Conservation (phyloP, 805 yeast genomes). For the Kuraishia molischiana region DNA sequence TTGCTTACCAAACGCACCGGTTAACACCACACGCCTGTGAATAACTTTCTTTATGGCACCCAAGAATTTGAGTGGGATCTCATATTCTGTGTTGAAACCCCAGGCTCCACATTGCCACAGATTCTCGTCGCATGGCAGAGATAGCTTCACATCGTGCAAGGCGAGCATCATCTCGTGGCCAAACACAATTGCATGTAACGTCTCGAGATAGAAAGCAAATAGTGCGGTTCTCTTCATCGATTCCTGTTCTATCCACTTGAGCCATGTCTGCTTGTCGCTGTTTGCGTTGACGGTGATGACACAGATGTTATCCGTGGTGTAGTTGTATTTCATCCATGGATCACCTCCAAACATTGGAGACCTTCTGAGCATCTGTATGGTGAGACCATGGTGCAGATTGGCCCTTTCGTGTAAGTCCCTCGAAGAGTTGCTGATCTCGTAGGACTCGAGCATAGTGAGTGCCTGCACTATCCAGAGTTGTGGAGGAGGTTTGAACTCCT, state of each 20-base stretch:
- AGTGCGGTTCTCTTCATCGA: slow-evolving; percentile 68
- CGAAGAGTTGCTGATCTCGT: slow-evolving; percentile 64
- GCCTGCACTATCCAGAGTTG: slow-evolving; percentile 70
- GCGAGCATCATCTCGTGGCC: slow-evolving; percentile 57
- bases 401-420: slow-evolving; percentile 72
- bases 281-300: neutral
- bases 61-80: slow-evolving; percentile 34
- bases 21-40: slow-evolving; percentile 40
- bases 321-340: slow-evolving; percentile 12
- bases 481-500: slow-evolving; percentile 71
- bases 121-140: slow-evolving; percentile 54
- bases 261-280: slow-evolving; percentile 17
- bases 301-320: slow-evolving; percentile 14
- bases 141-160: slow-evolving; percentile 50
- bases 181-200: slow-evolving; percentile 70
- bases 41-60: slow-evolving; percentile 43
- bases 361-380: slow-evolving; percentile 4
- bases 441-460: slow-evolving; percentile 60
- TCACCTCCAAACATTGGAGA: slow-evolving; percentile 7
- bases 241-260: slow-evolving; percentile 74
- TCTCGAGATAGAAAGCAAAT: slow-evolving; percentile 75
- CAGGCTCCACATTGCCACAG: slow-evolving; percentile 32
- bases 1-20: slow-evolving; percentile 54
- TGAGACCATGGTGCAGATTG: slow-evolving; percentile 77
- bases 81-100: slow-evolving; percentile 9